These are phyloP conservation scores for Gillenia trifoliata DNA, from an alignment of 306 rosid species.

Conservation along the genomic window DNA sequence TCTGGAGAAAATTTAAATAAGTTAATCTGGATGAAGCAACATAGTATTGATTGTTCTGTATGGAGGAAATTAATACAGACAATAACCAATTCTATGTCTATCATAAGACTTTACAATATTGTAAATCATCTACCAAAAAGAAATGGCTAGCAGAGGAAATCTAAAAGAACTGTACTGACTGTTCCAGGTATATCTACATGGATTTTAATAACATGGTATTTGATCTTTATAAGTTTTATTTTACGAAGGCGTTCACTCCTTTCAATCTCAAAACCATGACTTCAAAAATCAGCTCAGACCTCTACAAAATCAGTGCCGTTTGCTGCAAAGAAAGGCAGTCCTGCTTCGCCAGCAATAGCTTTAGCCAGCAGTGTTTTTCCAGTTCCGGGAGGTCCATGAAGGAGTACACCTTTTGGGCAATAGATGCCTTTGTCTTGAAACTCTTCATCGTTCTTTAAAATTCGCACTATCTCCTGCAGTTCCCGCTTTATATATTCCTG, in stretches of 20 bases:
- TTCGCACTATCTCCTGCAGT: conserved; percentile 88
- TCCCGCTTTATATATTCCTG: conserved; percentile 98
- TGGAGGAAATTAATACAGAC: background rate
- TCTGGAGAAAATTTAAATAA: conserved; percentile 38
- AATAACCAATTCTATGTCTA: background rate
- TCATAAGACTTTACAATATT: background rate
- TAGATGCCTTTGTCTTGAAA: conserved; percentile 92
- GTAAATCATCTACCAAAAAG: background rate
- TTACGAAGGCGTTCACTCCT: background rate
- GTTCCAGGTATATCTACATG: background rate
- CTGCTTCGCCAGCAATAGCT: conserved; percentile 99
- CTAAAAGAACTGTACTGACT: background rate
- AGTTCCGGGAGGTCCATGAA: conserved; percentile 99
- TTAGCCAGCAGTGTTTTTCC: conserved; percentile 97
- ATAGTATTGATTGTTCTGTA: background rate
- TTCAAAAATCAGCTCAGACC: conserved; percentile 48
- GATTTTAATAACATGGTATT: background rate
- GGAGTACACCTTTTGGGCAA: conserved; percentile 97
- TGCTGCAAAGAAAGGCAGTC: conserved; percentile 95
- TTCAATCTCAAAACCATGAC: conserved; percentile 11
- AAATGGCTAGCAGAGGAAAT: background rate
- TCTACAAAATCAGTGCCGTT: conserved; percentile 98
- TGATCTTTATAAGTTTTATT: background rate
- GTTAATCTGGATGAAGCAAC: background rate
- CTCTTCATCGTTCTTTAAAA: conserved; percentile 86